A percentile compares a stretch with the other conserved stretches of the same genome.
Evolutionary conservation across 306 rosid species (phyloP).

Genomic region (Prunus mongolica): DNA sequence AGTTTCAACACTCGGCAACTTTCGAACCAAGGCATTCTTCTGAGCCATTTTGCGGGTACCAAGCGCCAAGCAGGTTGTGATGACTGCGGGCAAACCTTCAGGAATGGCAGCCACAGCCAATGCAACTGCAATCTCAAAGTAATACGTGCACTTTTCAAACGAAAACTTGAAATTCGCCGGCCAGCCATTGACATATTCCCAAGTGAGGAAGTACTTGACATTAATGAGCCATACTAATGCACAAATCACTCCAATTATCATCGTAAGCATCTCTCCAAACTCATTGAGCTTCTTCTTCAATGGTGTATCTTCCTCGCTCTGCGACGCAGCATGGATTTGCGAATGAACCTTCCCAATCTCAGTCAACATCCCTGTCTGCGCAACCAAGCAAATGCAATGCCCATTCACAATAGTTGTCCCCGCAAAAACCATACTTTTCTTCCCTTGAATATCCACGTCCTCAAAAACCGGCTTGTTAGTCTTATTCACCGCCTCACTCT

Average conservation of each 20-base stretch:
- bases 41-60: constrained; percentile 56
- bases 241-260: constrained; percentile 44
- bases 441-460: constrained; percentile 42
- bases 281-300: constrained; percentile 67
- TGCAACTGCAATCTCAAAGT: constrained; percentile 52
- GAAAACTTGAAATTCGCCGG: constrained; percentile 48
- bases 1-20: constrained; percentile 60
- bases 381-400: constrained; percentile 65
- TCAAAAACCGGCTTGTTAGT: constrained; percentile 39
- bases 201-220: constrained; percentile 46
- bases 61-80: constrained; percentile 50
- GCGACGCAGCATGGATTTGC: constrained; percentile 69
- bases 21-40: constrained; percentile 64
- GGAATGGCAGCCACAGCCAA: constrained; percentile 62
- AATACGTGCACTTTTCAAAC: constrained; percentile 49
- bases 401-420: constrained; percentile 81
- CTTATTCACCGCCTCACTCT: constrained; percentile 56
- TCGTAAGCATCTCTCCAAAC: constrained; percentile 45
- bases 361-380: constrained; percentile 57
- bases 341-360: constrained; percentile 77
- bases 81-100: constrained; percentile 52
- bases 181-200: constrained; percentile 44
- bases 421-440: constrained; percentile 54
- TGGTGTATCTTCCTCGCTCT: constrained; percentile 69
- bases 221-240: constrained; percentile 48